Conservation (phyloP, 2,329 filamentous ascomycete genomes). For the Phialophora tarda region DNA sequence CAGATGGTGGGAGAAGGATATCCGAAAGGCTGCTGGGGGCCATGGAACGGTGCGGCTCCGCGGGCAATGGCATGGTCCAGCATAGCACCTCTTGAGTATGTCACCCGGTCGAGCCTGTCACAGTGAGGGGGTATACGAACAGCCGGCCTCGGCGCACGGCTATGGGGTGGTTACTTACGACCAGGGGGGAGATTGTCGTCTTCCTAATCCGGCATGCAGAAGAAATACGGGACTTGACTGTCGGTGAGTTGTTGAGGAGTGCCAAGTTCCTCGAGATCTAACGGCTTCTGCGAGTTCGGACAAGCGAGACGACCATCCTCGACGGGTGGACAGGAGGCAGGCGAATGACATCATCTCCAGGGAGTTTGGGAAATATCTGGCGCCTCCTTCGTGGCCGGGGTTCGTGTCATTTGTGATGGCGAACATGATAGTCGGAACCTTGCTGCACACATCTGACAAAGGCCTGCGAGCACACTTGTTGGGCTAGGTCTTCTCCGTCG, state of each 20-base stretch:
- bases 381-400: neutral
- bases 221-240: neutral
- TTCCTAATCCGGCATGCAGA: constrained; percentile 16
- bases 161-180: neutral
- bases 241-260: neutral
- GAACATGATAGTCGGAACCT: neutral
- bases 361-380: neutral
- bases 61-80: constrained; percentile 14
- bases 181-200: constrained; percentile 14
- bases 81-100: neutral
- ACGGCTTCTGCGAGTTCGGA: neutral
- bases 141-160: constrained; percentile 8
- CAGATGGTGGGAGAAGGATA: neutral
- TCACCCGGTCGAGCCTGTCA: neutral
- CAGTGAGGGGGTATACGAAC: constrained; percentile 8
- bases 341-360: neutral
- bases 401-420: constrained; percentile 7
- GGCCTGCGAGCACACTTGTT: neutral
- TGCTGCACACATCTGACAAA: constrained; percentile 24
- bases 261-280: constrained; percentile 2
- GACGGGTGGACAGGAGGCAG: neutral
- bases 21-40: constrained; percentile 2
- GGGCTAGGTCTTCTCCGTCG: constrained; percentile 23
- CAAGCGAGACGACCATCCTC: neutral
- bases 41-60: constrained; percentile 21